These are phyloP conservation scores for Scytalidium lignicola DNA, from an alignment of 2,329 filamentous ascomycete species.

Conservation along the genomic window DNA sequence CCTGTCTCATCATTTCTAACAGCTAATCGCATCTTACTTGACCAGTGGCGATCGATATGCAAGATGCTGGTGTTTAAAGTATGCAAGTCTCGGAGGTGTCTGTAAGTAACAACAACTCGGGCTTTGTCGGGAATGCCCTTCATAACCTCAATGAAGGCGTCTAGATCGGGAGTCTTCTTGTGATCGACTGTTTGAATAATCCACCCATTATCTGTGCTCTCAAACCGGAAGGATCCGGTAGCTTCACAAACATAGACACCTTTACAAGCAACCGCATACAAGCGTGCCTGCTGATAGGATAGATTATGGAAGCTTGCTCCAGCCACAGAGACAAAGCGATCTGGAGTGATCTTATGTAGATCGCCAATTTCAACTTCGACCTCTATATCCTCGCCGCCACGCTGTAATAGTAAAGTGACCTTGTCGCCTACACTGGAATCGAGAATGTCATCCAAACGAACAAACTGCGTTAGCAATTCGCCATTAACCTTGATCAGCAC, in stretches of 20 bases:
- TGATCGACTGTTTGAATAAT: slow-evolving; percentile 90
- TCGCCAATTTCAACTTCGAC: slow-evolving; percentile 83
- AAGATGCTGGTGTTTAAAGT: slow-evolving; percentile 91
- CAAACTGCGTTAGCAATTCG: slow-evolving; percentile 88
- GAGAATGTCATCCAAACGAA: slow-evolving; percentile 83
- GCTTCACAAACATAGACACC: slow-evolving; percentile 95
- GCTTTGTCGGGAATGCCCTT: slow-evolving; percentile 76
- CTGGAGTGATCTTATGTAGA: slow-evolving; percentile 89
- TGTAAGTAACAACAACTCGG: slow-evolving; percentile 89
- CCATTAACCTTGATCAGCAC: slow-evolving; percentile 90
- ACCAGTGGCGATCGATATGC: slow-evolving; percentile 93
- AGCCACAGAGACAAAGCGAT: slow-evolving; percentile 90
- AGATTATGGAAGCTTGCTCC: slow-evolving; percentile 93
- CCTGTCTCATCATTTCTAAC: slow-evolving; percentile 86
- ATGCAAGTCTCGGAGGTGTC: slow-evolving; percentile 90
- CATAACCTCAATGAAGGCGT: slow-evolving; percentile 88
- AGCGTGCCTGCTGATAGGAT: slow-evolving; percentile 94
- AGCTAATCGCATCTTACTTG: slow-evolving; percentile 87
- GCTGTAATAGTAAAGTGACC: slow-evolving; percentile 78
- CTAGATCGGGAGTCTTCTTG: slow-evolving; percentile 80
- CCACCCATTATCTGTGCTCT: slow-evolving; percentile 87
- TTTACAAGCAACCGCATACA: slow-evolving; percentile 87
- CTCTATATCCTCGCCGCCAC: slow-evolving; percentile 82
- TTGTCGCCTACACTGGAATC: slow-evolving; percentile 78
- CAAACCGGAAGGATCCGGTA: slow-evolving; percentile 89